Conservation (phyloP, 805 yeast species). For the Starmerella sirachaensis region DNA sequence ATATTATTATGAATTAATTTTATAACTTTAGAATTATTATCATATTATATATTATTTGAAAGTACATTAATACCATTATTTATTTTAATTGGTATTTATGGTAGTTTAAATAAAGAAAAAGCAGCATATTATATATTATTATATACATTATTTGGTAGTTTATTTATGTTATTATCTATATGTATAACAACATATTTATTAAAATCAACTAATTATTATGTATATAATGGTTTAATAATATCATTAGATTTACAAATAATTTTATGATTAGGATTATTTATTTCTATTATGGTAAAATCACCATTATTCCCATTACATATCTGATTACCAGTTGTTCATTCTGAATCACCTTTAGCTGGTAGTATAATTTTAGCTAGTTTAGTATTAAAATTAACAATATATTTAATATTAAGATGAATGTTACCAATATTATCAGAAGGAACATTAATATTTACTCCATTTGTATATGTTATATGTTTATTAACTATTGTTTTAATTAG, state of each 20-base stretch:
- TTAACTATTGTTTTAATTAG: neutral
- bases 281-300: neutral
- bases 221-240: neutral
- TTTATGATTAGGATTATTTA: neutral
- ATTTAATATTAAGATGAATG: neutral
- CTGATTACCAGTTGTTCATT: constrained; percentile 1
- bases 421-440: neutral
- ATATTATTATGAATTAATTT: neutral
- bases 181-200: neutral
- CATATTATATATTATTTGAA: neutral
- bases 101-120: neutral
- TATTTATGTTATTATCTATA: constrained; percentile 1
- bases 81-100: neutral
- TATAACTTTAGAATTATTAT: neutral
- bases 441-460: neutral
- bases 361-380: constrained; percentile 1
- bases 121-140: neutral
- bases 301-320: constrained; percentile 1
- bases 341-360: neutral
- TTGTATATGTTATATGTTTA: neutral
- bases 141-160: neutral
- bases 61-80: neutral
- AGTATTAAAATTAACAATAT: neutral
- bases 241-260: neutral
- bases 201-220: constrained; percentile 1